These are phyloP conservation scores for Keithomyces neogunnii DNA, from an alignment of 2,329 filamentous ascomycete genomes.

Conservation along the genomic window DNA sequence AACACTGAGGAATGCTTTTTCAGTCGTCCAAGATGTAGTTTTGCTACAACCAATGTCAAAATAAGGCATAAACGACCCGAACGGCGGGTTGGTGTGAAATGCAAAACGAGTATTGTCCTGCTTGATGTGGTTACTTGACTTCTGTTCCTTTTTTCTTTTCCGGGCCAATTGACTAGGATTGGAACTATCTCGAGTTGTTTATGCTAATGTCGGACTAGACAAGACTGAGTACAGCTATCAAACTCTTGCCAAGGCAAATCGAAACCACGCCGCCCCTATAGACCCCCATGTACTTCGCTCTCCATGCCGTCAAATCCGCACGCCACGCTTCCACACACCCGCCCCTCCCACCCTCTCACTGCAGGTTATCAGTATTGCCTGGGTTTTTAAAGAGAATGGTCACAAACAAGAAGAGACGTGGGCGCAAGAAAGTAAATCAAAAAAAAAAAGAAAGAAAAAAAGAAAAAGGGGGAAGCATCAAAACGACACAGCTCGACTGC, in stretches of 20 bases:
- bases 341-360: background rate
- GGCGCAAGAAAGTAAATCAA: background rate
- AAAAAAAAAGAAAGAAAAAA: background rate
- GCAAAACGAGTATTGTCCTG: background rate
- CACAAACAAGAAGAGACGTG: no score
- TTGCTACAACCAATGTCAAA: background rate
- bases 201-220: no score
- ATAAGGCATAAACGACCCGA: background rate
- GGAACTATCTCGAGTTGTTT: no score
- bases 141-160: no score
- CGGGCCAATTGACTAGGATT: no score
- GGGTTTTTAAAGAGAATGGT: no score
- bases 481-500: background rate
- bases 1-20: background rate
- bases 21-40: background rate
- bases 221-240: background rate
- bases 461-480: background rate
- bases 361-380: background rate
- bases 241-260: no score
- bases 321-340: background rate
- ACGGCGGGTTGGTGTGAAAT: background rate
- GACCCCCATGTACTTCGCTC: background rate
- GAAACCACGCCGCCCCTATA: no score
- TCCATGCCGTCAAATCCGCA: background rate
- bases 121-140: no score